Conservation (phyloP, 257 asterid genomes). For the Ajuga chamaepitys region DNA sequence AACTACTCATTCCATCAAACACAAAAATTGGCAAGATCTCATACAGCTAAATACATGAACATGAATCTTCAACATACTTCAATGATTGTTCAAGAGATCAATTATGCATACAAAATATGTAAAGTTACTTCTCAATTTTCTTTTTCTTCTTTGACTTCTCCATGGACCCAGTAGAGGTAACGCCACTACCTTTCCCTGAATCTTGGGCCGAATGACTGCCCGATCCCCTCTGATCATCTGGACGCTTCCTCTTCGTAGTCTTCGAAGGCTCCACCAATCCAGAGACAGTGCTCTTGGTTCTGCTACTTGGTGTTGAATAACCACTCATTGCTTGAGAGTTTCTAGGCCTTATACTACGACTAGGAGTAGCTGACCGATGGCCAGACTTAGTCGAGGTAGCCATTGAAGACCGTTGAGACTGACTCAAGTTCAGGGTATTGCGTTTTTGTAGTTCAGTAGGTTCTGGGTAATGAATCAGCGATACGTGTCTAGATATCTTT, state of each 20-base stretch:
- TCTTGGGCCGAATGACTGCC: slow-evolving; percentile 27
- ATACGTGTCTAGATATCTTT: slow-evolving; percentile 48
- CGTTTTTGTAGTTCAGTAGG: slow-evolving; percentile 39
- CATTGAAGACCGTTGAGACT: slow-evolving; percentile 36
- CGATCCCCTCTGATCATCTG: slow-evolving; percentile 18
- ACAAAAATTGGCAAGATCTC: too few relatives aligned
- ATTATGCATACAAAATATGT: not conserved
- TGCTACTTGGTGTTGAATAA: slow-evolving; percentile 30
- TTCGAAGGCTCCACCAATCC: slow-evolving; percentile 28
- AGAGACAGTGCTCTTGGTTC: slow-evolving; percentile 29
- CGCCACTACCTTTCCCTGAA: slow-evolving; percentile 41
- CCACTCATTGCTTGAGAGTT: slow-evolving; percentile 30
- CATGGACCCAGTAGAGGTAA: slow-evolving; percentile 40
- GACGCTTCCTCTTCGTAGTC: slow-evolving; percentile 37
- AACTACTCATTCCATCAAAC: too few relatives aligned
- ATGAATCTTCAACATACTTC: not conserved
- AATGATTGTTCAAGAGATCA: not conserved
- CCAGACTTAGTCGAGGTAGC: slow-evolving; percentile 45
- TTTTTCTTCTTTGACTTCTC: slow-evolving; percentile 46
- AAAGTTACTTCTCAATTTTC: slow-evolving; percentile 13
- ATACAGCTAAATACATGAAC: not conserved
- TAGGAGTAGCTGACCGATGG: slow-evolving; percentile 32
- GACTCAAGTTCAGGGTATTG: slow-evolving; percentile 12
- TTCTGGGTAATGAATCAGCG: slow-evolving; percentile 59
- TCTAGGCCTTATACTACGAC: slow-evolving; percentile 33